Base-by-base conservation (phyloP, 106 monocot genomes). In the Iris macrosiphon region DNA sequence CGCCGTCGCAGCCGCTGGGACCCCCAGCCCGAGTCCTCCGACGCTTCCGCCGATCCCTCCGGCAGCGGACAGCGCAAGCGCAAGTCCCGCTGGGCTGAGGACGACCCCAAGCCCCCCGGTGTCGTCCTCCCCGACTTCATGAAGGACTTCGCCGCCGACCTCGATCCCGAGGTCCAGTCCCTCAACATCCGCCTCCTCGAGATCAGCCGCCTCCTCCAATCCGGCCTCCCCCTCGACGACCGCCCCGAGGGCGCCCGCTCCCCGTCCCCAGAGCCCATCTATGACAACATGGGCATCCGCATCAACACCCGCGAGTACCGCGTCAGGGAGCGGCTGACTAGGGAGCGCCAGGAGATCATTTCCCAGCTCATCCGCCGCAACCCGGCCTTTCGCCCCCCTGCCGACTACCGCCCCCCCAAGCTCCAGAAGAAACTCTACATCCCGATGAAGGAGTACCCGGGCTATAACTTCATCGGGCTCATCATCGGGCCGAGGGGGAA, bases 371-470 rank as follows among this genome's bases (percentile, higher is more conserved):
- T 90, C 49, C 76, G 70, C 39, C 52, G 61, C 37, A 96, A 96
- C 60, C 96, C 96, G 4, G 86, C 96, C 4, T 96, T 96, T 56
- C 79, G 80, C 12, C 96, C 96, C 6, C 96, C 96, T 3, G 79
- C 90, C 0, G 96, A 96, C 57, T 96, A 96, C 45, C 81, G 90
- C 9, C 96, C 96, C 3, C 90, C 96, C 4, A 96, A 96, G 72
- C 75, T 90, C 21, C 82, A 90, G 55, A 96, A 96, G 69, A 96
- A 96, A 72, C 70, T 96, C 3, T 90, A 86, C 59, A 96, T 96
- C 33, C 96, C 96, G 1, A 89, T 89, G 83, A 96, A 96, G 57
- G 96, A 96, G 63, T 96, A 78, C 51, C 95, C 96, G 0, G 89
- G 90, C 3, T 96, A 96, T 45, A 96, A 96, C 49, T 96, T 96